Evolutionary conservation across 1,284 basidiomycete genomes (phyloP), one percentile per base, ranked within the genome.

Genomic region (Trichosporon coremiiforme): DNA sequence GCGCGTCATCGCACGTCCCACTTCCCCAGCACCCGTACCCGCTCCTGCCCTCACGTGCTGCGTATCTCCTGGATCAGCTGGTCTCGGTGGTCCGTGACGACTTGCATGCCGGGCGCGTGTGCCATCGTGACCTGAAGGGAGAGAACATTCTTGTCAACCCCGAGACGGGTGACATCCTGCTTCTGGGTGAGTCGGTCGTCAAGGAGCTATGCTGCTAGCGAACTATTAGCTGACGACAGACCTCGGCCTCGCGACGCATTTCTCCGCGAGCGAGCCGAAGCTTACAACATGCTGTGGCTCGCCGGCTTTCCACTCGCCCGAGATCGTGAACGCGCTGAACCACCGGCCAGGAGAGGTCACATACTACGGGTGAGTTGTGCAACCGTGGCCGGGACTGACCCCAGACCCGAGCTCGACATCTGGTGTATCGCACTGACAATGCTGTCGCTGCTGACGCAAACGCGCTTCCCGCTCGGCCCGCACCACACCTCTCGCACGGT

Each of bases 281-380:
- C 81, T 88, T 68, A 86, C 86, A 2, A 88, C 87, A 0, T 88
- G 87, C 74, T 88, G 87, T 70, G 87, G 86, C 5, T 84, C 81
- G 66, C 85, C 85, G 0, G 85, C 85, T 0, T 86, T 86, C 73
- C 85, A 86, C 70, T 79, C 78, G 53, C 87, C 87, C 0, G 87
- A 88, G 73, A 85, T 87, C 55, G 85, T 87, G 62, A 80, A 82
- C 4, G 85, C 86, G 0, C 80, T 87, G 15, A 80, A 84, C 60
- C 84, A 84, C 53, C 83, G 85, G 7, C 83, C 85, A 2, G 86
- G 86, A 4, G 80, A 80, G 2, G 81, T 86, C n/a, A 81, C 82
- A 4, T 86, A 86, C 75, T 85, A 80, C 66, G 84, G 85, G 80
- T 82, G 50, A 41, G 81, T 74, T 22, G 9, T 57, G 15, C 25